Evolutionary conservation across 1,284 basidiomycete species (phyloP).

Genomic region (Pseudozyma tsukubaensis): DNA sequence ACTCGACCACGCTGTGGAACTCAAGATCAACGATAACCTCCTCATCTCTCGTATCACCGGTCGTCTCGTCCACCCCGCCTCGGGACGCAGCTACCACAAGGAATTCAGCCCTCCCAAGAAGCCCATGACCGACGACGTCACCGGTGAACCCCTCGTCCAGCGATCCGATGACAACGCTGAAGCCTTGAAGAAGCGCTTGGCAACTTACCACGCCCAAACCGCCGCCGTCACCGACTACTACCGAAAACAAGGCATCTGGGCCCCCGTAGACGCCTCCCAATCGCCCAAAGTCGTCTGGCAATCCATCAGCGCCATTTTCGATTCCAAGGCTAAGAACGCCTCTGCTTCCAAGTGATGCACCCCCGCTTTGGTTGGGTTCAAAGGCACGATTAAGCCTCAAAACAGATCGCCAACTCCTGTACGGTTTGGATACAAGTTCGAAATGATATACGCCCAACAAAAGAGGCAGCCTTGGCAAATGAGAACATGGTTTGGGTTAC

Average conservation of each 20-base stretch:
- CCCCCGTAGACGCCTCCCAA: constrained; percentile 90
- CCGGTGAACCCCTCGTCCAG: constrained; percentile 87
- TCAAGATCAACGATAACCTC: constrained; percentile 91
- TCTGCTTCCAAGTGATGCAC: constrained; percentile 17
- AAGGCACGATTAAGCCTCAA: too few species aligned
- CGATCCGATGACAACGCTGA: constrained; percentile 74
- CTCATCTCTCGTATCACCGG: constrained; percentile 98
- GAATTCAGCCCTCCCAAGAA: constrained; percentile 98
- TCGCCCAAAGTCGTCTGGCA: constrained; percentile 91
- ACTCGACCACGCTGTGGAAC: constrained; percentile 89
- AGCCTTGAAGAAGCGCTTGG: constrained; percentile 87
- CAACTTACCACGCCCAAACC: constrained; percentile 90
- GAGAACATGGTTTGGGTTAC: neutral
- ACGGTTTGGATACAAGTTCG: too few species aligned
- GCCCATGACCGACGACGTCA: constrained; percentile 88
- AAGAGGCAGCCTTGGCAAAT: too few species aligned
- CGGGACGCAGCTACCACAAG: constrained; percentile 91
- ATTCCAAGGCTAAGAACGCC: constrained; percentile 40
- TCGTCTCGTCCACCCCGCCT: constrained; percentile 88
- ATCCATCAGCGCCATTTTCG: constrained; percentile 73
- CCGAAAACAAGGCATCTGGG: constrained; percentile 78
- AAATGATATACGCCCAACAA: too few species aligned
- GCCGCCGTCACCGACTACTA: constrained; percentile 98
- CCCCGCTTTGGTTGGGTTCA: too few species aligned
- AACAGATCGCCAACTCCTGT: too few species aligned